Percentiles rank a stretch among this genome's conserved stretches.
Evolutionary conservation across 2,329 filamentous ascomycete species (phyloP).

Genomic region (Diaporthe ilicicola): DNA sequence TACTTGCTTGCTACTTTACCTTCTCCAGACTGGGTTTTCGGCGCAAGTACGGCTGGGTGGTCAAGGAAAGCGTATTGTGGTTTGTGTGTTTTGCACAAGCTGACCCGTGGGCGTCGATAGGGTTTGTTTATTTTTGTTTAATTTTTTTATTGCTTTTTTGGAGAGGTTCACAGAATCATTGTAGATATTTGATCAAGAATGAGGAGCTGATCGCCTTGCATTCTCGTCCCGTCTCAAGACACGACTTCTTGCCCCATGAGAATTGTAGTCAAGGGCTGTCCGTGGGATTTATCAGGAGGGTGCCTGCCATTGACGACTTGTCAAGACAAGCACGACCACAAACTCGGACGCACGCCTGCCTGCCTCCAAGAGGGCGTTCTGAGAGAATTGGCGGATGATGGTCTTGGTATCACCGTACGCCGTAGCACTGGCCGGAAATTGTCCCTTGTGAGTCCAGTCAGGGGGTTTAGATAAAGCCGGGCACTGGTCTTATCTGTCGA

Average conservation of each 20-base stretch:
- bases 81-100: background rate
- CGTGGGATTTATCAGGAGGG: no score
- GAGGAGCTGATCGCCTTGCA: background rate
- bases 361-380: no score
- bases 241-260: background rate
- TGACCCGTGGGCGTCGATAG: background rate
- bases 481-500: background rate
- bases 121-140: no score
- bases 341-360: no score
- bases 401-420: background rate
- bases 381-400: no score
- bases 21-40: background rate
- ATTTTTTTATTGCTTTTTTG: no score
- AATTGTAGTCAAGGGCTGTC: background rate
- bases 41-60: constrained; percentile 1
- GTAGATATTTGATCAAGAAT: constrained; percentile 8
- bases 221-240: background rate
- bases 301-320: no score
- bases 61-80: background rate
- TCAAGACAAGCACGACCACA: no score
- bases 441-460: background rate
- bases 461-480: background rate
- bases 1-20: background rate
- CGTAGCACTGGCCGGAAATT: constrained; percentile 14
- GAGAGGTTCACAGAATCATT: background rate